These are phyloP conservation scores for Cotoneaster glaucophyllus DNA, from an alignment of 306 rosid genomes.

Conservation along the genomic window DNA sequence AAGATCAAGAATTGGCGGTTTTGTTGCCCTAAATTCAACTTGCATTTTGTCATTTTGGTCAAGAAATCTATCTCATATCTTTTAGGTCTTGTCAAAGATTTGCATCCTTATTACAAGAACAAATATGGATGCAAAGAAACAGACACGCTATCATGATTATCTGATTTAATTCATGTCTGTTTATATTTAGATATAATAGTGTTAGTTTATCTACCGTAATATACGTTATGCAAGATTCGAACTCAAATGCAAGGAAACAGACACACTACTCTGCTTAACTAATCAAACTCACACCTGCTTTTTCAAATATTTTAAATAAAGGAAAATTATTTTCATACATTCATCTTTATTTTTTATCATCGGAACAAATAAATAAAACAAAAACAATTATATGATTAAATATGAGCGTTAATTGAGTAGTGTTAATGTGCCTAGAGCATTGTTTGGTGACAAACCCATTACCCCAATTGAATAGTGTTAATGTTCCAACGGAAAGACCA, in stretches of 20 bases:
- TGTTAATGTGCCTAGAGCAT: constrained; percentile 1
- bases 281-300: background rate
- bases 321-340: too few species aligned
- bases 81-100: constrained; percentile 21
- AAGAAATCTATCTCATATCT: constrained; percentile 18
- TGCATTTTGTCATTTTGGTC: constrained; percentile 15
- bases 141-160: too few species aligned
- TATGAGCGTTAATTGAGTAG: background rate
- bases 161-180: too few species aligned
- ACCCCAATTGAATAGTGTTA: background rate
- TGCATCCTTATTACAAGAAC: background rate
- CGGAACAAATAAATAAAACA: too few species aligned
- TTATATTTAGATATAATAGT: too few species aligned
- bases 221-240: too few species aligned
- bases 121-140: background rate
- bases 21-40: constrained; percentile 1
- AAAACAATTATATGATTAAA: too few species aligned
- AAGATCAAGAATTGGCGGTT: constrained; percentile 10
- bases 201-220: too few species aligned
- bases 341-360: too few species aligned
- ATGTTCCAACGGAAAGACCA: background rate
- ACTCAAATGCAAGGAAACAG: background rate
- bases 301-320: too few species aligned
- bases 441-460: background rate
- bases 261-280: background rate